Conservation (phyloP, 2,329 filamentous ascomycete genomes). For the Ambrosiella cleistominuta region DNA sequence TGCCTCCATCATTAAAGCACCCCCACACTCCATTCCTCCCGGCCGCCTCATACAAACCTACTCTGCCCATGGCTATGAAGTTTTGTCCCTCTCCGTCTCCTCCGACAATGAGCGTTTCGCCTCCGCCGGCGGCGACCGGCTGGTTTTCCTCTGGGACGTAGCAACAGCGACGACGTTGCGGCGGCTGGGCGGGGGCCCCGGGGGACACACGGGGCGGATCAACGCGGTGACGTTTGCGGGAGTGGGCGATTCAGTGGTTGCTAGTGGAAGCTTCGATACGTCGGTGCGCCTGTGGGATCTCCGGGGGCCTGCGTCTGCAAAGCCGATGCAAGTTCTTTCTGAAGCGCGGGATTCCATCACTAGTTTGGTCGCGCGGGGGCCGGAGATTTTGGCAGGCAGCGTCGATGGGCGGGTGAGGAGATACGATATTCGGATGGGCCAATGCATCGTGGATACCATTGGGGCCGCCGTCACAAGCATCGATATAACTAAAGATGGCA, state of each 20-base stretch:
- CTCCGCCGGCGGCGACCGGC: constrained; percentile 75
- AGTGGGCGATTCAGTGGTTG: constrained; percentile 52
- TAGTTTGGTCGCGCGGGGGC: constrained; percentile 28
- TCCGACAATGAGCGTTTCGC: constrained; percentile 69
- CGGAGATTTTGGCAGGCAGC: constrained; percentile 54
- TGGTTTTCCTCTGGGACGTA: constrained; percentile 91
- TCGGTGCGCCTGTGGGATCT: constrained; percentile 62
- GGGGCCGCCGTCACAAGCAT: constrained; percentile 60
- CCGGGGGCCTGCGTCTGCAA: constrained; percentile 30
- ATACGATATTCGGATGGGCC: constrained; percentile 71
- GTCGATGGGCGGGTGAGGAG: constrained; percentile 68
- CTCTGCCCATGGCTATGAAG: constrained; percentile 76
- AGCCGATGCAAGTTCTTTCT: constrained; percentile 52
- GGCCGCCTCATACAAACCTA: constrained; percentile 70
- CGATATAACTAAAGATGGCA: constrained; percentile 50
- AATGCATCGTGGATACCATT: constrained; percentile 51
- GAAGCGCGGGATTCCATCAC: constrained; percentile 58
- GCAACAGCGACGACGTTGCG: constrained; percentile 58
- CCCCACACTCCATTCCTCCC: constrained; percentile 21
- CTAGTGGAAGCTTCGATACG: constrained; percentile 58
- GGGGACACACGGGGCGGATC: constrained; percentile 53
- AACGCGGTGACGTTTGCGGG: constrained; percentile 69
- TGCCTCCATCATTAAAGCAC: background rate
- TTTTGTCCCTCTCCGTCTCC: constrained; percentile 62
- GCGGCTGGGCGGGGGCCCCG: constrained; percentile 44